Conservation (phyloP, 164 flowering plant species). For the Platanus orientalis region DNA sequence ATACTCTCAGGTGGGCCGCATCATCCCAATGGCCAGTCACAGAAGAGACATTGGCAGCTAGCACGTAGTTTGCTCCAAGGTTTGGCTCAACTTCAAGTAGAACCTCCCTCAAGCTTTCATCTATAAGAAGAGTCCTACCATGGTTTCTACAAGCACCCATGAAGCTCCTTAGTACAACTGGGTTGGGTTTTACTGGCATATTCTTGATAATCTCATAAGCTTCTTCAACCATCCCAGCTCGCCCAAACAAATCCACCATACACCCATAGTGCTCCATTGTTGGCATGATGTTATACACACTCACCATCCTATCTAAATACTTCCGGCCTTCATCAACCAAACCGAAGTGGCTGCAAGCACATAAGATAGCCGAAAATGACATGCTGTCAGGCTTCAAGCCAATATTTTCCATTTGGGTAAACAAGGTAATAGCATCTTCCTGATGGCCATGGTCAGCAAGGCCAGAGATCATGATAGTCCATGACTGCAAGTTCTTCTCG, state of each 20-base stretch:
- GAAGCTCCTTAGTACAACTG: conserved; percentile 50
- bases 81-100: conserved; percentile 44
- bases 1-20: conserved; percentile 30
- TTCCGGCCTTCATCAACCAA: conserved; percentile 35
- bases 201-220: conserved; percentile 37
- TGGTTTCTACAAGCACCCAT: conserved; percentile 44
- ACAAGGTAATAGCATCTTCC: conserved; percentile 41
- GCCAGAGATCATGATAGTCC: conserved; percentile 53
- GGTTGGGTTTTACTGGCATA: conserved; percentile 54
- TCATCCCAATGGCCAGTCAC: conserved; percentile 29
- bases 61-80: conserved; percentile 55
- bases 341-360: conserved; percentile 57
- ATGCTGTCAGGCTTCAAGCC: conserved; percentile 43
- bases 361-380: conserved; percentile 40
- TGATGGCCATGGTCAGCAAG: conserved; percentile 46
- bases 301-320: conserved; percentile 41
- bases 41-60: conserved; percentile 39
- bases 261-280: conserved; percentile 63
- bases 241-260: conserved; percentile 56
- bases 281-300: conserved; percentile 33
- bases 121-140: conserved; percentile 23
- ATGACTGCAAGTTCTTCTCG: conserved; percentile 47
- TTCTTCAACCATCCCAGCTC: conserved; percentile 53
- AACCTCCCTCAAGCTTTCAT: conserved; percentile 29
- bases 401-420: conserved; percentile 33